Evolutionary conservation across 2,329 filamentous ascomycete species (phyloP), one percentile per base, ranked within the genome.

Genomic region (Grosmannia penicillata): DNA sequence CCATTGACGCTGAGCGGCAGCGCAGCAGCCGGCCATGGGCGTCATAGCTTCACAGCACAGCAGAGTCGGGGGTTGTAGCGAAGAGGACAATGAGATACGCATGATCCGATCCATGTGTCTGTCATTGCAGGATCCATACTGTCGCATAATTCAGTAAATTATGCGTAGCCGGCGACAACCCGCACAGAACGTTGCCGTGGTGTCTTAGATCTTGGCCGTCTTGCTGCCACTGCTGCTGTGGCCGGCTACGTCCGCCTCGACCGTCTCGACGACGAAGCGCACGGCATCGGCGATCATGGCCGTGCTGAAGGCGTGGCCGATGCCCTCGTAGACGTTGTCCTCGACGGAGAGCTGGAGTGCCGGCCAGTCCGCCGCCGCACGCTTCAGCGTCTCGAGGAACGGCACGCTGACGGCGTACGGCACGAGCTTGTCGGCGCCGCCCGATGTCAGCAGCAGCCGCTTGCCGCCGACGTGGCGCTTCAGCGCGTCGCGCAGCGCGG

Each of bases 391-490:
- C 0, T 64, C 55, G 18, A 82, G 45, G 44, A 89, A 81, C 0
- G 71, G 65, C 51, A 68, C 61, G 4, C 68, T 67, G 39, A 64
- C 69, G 19, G 59, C 57, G 48, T 82, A 81, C 13, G 83, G 82
- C 14, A 91, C 83, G 4, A 89, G 57, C 49, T 75, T 76, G 51
- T 91, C 83, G 1, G 62, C 70, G 0, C 61, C 75, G 3, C 81
- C 81, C 1, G 73, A 78, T 41, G 79, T 69, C 29, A 74, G 60
- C 19, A 84, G 59, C 21, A 85, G 60, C 43, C 61, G 70, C 61
- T 84, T 86, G 2, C 73, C 74, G 6, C 58, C 57, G 8, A 83
- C 49, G 2, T 59, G 62, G 4, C 55, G 45, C 24, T 72, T 63
- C 1, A 76, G 54, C 6, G 74, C 48, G 3, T 50, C 46, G 11